Conservation (phyloP, 1,284 basidiomycete genomes). For the Ustilago tritici region DNA sequence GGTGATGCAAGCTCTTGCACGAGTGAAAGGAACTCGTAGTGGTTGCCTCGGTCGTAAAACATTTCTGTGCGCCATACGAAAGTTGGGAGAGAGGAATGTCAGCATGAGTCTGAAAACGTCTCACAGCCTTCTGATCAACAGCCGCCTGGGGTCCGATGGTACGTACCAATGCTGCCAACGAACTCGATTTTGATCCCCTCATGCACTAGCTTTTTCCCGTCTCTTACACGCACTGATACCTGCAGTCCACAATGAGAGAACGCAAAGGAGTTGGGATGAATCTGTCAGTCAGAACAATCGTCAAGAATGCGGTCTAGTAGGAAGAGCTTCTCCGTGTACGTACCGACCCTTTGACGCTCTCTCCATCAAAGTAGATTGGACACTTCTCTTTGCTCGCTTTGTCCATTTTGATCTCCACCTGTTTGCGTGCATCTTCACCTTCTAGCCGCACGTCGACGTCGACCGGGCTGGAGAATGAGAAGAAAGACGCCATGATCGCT, state of each 20-base stretch:
- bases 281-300: background rate
- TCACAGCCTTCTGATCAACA: too few species aligned
- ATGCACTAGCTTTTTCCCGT: slow-evolving; percentile 93
- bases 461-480: slow-evolving; percentile 85
- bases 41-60: slow-evolving; percentile 96
- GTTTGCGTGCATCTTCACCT: slow-evolving; percentile 83
- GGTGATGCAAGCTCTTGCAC: slow-evolving; percentile 93
- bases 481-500: slow-evolving; percentile 82
- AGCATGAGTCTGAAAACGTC: background rate
- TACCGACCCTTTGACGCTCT: slow-evolving; percentile 87
- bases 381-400: slow-evolving; percentile 84
- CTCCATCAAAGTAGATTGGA: slow-evolving; percentile 96
- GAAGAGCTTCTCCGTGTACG: slow-evolving; percentile 60
- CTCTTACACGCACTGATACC: slow-evolving; percentile 88
- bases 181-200: slow-evolving; percentile 99
- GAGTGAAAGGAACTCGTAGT: slow-evolving; percentile 95
- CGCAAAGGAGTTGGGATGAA: background rate
- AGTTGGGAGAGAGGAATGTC: background rate
- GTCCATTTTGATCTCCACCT: slow-evolving; percentile 75
- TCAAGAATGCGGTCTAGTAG: too few species aligned
- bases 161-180: slow-evolving; percentile 90
- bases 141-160: background rate
- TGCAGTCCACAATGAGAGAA: slow-evolving; percentile 68
- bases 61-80: slow-evolving; percentile 76
- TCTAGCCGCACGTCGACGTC: slow-evolving; percentile 91